Evolutionary conservation across 257 asterid genomes (phyloP).

Genomic region (Solanum lignicaule): DNA sequence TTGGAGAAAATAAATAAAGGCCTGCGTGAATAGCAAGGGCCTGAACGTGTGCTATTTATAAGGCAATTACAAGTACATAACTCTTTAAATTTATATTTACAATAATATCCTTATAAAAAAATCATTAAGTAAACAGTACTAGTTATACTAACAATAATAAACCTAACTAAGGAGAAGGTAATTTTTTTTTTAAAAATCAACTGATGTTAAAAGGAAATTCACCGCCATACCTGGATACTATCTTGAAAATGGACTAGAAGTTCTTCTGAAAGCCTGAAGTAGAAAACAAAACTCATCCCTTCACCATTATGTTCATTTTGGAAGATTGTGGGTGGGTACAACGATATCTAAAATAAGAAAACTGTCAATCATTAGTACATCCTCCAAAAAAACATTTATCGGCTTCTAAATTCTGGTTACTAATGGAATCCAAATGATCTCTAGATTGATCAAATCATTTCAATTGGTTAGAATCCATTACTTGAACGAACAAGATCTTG

Average conservation of each 20-base stretch:
- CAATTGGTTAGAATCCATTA: neutral
- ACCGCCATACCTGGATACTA: conserved; percentile 49
- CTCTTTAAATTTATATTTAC: no score
- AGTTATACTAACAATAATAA: neutral
- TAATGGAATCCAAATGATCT: neutral
- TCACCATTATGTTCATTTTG: conserved; percentile 40
- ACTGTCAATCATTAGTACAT: neutral
- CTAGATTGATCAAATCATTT: neutral
- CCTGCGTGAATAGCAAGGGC: no score
- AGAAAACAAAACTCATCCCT: conserved; percentile 68
- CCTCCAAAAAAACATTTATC: neutral
- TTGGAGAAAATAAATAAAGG: no score
- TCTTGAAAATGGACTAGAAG: conserved; percentile 72
- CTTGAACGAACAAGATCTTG: neutral
- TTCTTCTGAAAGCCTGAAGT: conserved; percentile 72
- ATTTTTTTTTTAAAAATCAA: neutral
- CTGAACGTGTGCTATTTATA: no score
- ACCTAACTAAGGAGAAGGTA: neutral
- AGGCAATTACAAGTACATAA: no score
- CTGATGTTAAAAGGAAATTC: neutral
- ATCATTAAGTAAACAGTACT: neutral
- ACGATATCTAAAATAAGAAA: no score
- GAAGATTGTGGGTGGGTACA: no score
- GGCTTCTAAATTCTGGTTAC: neutral
- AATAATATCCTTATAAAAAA: no score